These are phyloP conservation scores for Linanthus parryae DNA, from an alignment of 148 eudicot genomes.

Conservation along the genomic window DNA sequence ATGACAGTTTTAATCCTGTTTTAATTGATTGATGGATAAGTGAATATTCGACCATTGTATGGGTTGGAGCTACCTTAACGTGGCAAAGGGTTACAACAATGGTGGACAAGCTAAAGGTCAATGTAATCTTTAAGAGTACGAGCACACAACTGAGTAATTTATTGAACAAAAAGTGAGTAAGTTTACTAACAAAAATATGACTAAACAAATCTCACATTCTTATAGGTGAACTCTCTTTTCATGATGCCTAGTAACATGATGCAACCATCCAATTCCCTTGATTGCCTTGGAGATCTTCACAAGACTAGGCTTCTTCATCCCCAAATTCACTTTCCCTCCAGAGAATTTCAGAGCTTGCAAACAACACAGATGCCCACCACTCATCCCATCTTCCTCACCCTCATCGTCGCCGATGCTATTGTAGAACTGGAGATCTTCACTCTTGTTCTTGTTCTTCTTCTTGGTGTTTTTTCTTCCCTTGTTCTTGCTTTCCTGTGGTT, in stretches of 20 bases:
- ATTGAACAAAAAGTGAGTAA: too few species aligned
- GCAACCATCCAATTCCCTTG: conserved; percentile 81
- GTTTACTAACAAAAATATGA: too few species aligned
- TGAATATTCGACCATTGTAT: too few species aligned
- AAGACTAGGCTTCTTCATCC: conserved; percentile 59
- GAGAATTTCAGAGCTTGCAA: conserved; percentile 82
- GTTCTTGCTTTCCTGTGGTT: conserved; percentile 18
- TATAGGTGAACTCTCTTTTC: conserved; percentile 27
- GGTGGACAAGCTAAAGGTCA: too few species aligned
- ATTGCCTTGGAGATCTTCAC: conserved; percentile 62
- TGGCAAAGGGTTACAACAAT: too few species aligned
- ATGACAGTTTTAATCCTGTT: too few species aligned
- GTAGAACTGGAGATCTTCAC: conserved; percentile 10
- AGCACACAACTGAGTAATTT: too few species aligned
- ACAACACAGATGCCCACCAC: conserved; percentile 60
- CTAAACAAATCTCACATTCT: too few species aligned
- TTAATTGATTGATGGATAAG: too few species aligned
- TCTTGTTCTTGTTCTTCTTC: conserved; percentile 19
- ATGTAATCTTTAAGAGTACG: too few species aligned
- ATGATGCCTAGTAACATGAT: conserved; percentile 34
- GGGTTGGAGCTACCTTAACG: too few species aligned
- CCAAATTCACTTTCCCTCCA: conserved; percentile 77
- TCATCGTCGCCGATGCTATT: conserved; percentile 24
- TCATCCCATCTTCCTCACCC: conserved; percentile 26
- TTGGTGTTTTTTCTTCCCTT: conserved; percentile 4